Percentiles rank a stretch among this genome's conserved stretches.
These are phyloP conservation scores for Pinus albicaulis DNA, from an alignment of 75 land plant species.

Conservation along the genomic window DNA sequence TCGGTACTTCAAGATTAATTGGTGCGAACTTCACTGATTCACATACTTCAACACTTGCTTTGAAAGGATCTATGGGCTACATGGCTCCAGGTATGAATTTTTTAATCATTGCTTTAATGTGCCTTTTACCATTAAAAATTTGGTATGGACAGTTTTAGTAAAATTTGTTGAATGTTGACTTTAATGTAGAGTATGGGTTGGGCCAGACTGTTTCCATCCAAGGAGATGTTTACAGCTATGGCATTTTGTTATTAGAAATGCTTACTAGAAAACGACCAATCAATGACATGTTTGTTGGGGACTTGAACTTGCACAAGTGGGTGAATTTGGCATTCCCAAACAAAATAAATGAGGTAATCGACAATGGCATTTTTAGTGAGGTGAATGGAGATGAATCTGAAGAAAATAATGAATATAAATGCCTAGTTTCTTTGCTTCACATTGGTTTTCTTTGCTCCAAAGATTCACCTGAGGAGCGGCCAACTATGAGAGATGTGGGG, in stretches of 20 bases:
- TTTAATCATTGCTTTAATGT: background rate
- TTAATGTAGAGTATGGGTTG: background rate
- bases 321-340: background rate
- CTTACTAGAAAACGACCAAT: background rate
- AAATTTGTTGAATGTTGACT: background rate
- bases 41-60: background rate
- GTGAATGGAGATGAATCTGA: background rate
- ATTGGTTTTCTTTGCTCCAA: background rate
- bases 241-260: slow-evolving; percentile 5
- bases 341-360: background rate
- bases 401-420: background rate
- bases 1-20: slow-evolving; percentile 17
- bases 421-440: background rate
- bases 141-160: no score
- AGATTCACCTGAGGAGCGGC: background rate
- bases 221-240: slow-evolving; percentile 10
- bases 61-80: slow-evolving; percentile 17
- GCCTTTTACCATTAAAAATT: no score
- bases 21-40: background rate
- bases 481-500: background rate
- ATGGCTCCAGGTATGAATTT: slow-evolving; percentile 16
- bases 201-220: background rate
- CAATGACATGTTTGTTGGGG: background rate
- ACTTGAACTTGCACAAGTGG: background rate
- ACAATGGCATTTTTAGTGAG: background rate